Conservation (phyloP, 2,329 filamentous ascomycete species). For the Trichoderma brevicompactum region DNA sequence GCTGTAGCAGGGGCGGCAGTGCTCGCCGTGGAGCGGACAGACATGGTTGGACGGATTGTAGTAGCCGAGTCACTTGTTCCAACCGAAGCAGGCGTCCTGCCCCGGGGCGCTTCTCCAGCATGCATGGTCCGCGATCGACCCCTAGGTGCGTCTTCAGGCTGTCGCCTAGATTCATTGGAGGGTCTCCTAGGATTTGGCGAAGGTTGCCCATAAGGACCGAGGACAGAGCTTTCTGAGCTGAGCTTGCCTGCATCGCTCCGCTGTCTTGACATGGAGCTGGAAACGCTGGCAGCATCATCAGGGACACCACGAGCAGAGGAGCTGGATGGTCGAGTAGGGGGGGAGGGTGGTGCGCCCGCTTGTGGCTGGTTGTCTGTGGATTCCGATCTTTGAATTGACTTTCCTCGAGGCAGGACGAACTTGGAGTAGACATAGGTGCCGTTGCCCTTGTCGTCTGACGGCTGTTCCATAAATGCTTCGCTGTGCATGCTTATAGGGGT, state of each 20-base stretch:
- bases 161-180: conserved; percentile 50
- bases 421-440: conserved; percentile 86
- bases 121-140: conserved; percentile 50
- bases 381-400: conserved; percentile 72
- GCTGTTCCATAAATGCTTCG: conserved; percentile 64
- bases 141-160: conserved; percentile 55
- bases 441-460: conserved; percentile 53
- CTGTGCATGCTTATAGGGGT: conserved; percentile 75
- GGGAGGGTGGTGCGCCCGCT: conserved; percentile 61
- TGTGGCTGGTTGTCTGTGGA: conserved; percentile 57
- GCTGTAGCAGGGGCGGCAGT: conserved; percentile 60
- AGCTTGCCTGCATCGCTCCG: conserved; percentile 57
- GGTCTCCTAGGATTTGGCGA: conserved; percentile 52
- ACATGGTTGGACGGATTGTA: conserved; percentile 51
- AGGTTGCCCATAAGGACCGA: conserved; percentile 46
- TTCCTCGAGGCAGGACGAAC: conserved; percentile 81
- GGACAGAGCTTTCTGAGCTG: conserved; percentile 50
- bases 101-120: conserved; percentile 46
- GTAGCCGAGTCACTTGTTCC: conserved; percentile 60
- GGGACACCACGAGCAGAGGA: conserved; percentile 50
- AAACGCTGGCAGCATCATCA: conserved; percentile 44
- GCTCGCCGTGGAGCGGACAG: conserved; percentile 55
- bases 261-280: conserved; percentile 47
- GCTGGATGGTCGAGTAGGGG: conserved; percentile 63
- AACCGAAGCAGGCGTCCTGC: conserved; percentile 53